phyloP scores from a whole-genome alignment of 2,329 filamentous ascomycete genomes.

The Pezicula neosporulosa region DNA sequence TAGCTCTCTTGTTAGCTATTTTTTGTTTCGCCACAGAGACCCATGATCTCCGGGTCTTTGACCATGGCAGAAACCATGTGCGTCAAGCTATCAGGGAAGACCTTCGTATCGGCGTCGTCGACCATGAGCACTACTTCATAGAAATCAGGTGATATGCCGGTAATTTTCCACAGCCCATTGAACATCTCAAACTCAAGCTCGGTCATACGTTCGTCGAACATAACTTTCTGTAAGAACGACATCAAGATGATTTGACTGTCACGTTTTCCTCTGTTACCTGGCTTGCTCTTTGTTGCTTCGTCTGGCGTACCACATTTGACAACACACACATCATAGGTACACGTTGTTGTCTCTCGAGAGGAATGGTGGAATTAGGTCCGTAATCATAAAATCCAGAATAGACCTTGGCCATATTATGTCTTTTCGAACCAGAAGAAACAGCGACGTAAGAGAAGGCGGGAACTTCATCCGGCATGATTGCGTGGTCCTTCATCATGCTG shows the following conservation, averaged over 20 bases:
- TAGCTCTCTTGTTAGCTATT: slow-evolving; percentile 95
- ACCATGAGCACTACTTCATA: slow-evolving; percentile 99
- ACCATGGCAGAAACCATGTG: slow-evolving; percentile 99
- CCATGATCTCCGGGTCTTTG: slow-evolving; percentile 98
- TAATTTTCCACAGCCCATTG: slow-evolving; percentile 98
- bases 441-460: slow-evolving; percentile 93
- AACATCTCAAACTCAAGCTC: slow-evolving; percentile 99
- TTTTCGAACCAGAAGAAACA: slow-evolving; percentile 90
- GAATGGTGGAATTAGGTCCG: slow-evolving; percentile 74
- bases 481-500: slow-evolving; percentile 91
- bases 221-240: slow-evolving; percentile 99
- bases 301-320: slow-evolving; percentile 95
- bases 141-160: slow-evolving; percentile 95
- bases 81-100: slow-evolving; percentile 96
- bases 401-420: slow-evolving; percentile 99
- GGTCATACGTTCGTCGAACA: slow-evolving; percentile 99
- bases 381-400: slow-evolving; percentile 99
- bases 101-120: slow-evolving; percentile 97
- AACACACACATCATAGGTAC: slow-evolving; percentile 94
- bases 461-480: slow-evolving; percentile 76
- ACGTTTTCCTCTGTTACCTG: slow-evolving; percentile 96
- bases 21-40: slow-evolving; percentile 97
- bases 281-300: slow-evolving; percentile 77
- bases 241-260: slow-evolving; percentile 99
- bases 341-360: slow-evolving; percentile 84